A percentile compares a stretch with the other conserved stretches of the same genome.
Conservation (phyloP, 2,329 filamentous ascomycete genomes). For the Aspergillus sp. region DNA sequence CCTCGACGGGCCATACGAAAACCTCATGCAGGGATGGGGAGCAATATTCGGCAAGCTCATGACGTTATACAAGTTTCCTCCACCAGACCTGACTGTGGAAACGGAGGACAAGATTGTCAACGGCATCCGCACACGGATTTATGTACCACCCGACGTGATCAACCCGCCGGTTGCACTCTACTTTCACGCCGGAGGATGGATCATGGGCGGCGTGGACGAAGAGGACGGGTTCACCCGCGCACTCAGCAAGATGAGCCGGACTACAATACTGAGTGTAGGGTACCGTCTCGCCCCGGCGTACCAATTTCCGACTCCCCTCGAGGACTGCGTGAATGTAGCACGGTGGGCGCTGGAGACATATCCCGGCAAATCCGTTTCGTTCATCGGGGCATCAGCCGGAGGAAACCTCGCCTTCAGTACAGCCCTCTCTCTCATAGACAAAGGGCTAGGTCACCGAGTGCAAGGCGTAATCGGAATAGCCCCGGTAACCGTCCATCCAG, state of each 20-base stretch:
- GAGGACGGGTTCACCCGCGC: conserved; percentile 7
- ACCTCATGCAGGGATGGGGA: neutral
- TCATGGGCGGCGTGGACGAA: conserved; percentile 10
- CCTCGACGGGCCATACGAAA: neutral
- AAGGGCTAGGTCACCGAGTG: conserved; percentile 1
- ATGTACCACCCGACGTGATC: neutral
- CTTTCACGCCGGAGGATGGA: conserved; percentile 17
- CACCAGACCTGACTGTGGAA: neutral
- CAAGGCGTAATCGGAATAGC: conserved; percentile 41
- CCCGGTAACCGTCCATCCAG: conserved; percentile 38
- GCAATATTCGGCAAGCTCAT: neutral
- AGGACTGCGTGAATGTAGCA: conserved; percentile 11
- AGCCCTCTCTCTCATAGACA: conserved; percentile 39
- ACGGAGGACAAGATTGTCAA: conserved; percentile 2
- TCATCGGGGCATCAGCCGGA: conserved; percentile 41
- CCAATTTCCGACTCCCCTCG: conserved; percentile 10
- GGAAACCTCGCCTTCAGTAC: conserved; percentile 37
- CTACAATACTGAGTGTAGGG: conserved; percentile 5
- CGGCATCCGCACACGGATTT: neutral
- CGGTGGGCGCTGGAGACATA: conserved; percentile 11
- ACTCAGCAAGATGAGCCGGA: neutral
- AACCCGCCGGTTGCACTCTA: conserved; percentile 46
- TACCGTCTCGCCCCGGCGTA: conserved; percentile 24
- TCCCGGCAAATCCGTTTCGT: conserved; percentile 5
- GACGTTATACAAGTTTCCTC: neutral